Percentiles rank a stretch among this genome's conserved stretches.
Evolutionary conservation across 306 rosid genomes (phyloP).

Genomic region (Lathyrus sativus): DNA sequence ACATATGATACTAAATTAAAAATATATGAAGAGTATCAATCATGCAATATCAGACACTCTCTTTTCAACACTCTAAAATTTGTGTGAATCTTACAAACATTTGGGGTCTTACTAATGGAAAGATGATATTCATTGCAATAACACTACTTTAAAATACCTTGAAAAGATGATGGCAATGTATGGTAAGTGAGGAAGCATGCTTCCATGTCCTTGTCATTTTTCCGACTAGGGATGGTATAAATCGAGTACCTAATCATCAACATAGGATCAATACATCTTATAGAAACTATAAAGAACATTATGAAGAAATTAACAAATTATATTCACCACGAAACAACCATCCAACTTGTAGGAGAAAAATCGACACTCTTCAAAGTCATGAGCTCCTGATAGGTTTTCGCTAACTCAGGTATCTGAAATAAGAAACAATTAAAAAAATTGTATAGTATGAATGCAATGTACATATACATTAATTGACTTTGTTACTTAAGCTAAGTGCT

Average conservation of each 20-base stretch:
- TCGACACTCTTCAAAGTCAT: constrained; percentile 71
- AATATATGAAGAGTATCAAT: background rate
- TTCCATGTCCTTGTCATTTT: constrained; percentile 62
- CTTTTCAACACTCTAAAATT: too few species aligned
- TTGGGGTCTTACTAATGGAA: background rate
- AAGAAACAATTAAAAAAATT: background rate
- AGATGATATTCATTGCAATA: background rate
- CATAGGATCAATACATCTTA: constrained; percentile 5
- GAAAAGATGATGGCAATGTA: constrained; percentile 73
- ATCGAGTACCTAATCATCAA: constrained; percentile 69
- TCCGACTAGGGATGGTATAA: constrained; percentile 61
- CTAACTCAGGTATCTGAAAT: constrained; percentile 63
- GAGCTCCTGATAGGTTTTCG: constrained; percentile 52
- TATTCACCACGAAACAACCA: constrained; percentile 83
- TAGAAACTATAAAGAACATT: background rate
- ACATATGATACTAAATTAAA: background rate
- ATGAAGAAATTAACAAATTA: background rate
- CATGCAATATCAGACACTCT: background rate
- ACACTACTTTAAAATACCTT: constrained; percentile 49
- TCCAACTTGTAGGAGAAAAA: constrained; percentile 91
- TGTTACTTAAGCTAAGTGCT: background rate
- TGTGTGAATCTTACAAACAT: too few species aligned
- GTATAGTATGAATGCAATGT: background rate
- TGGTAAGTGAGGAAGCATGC: constrained; percentile 83
- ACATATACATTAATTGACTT: background rate